A percentile compares a stretch with the other conserved stretches of the same genome.
These are phyloP conservation scores for Pseudomassariella vexata DNA, from an alignment of 2,329 filamentous ascomycete species.

Conservation along the genomic window DNA sequence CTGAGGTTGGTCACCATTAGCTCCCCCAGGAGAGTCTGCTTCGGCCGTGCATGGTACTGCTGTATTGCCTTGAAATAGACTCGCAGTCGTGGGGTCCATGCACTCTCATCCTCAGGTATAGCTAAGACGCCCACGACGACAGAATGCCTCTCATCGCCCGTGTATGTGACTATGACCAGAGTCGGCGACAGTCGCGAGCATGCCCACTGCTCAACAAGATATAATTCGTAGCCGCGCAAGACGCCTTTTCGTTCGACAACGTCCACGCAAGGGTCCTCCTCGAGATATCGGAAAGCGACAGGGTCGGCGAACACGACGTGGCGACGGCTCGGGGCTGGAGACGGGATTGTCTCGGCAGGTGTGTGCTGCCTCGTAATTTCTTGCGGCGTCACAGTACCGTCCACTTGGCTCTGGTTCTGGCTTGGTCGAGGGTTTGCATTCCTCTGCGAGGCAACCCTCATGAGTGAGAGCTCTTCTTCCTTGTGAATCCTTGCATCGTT, in stretches of 20 bases:
- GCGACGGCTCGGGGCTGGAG: conserved; percentile 28
- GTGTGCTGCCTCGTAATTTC: conserved; percentile 11
- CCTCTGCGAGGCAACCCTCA: conserved; percentile 23
- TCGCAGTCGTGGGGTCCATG: conserved; percentile 74
- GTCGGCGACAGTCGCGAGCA: conserved; percentile 88
- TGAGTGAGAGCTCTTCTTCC: conserved; percentile 32
- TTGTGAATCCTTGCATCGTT: conserved; percentile 26
- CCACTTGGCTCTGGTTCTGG: conserved; percentile 16
- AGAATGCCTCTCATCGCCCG: conserved; percentile 73
- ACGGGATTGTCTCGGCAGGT: conserved; percentile 12
- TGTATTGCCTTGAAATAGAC: conserved; percentile 83
- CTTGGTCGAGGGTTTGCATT: conserved; percentile 10
- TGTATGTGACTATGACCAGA: conserved; percentile 88
- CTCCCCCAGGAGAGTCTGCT: conserved; percentile 75
- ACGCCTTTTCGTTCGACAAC: conserved; percentile 67
- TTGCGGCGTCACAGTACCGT: conserved; percentile 17
- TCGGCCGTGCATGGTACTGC: conserved; percentile 77
- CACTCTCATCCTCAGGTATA: conserved; percentile 71
- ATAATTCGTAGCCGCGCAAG: conserved; percentile 82
- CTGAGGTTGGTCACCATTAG: conserved; percentile 93
- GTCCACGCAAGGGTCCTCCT: conserved; percentile 72
- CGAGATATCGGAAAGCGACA: conserved; percentile 64
- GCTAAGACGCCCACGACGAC: conserved; percentile 77
- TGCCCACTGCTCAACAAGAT: conserved; percentile 96
- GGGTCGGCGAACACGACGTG: conserved; percentile 54